Base-by-base conservation (phyloP, 1,139 yeast species). In the Nakaseomyces kungkrabaensis region DNA sequence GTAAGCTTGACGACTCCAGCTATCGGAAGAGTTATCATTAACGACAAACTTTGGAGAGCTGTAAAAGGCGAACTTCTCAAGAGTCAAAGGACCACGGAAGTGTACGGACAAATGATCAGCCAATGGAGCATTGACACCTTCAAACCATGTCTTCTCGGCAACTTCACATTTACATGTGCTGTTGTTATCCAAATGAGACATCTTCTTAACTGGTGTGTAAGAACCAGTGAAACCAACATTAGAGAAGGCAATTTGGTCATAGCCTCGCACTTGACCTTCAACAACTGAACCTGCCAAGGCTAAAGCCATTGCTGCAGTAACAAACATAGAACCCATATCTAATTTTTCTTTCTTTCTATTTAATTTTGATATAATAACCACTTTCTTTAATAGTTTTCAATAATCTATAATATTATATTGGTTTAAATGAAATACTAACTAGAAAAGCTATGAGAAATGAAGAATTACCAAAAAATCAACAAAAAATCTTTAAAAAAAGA, bases 71-170 rank as follows among this genome's bases (percentile, higher is more conserved):
- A 83, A 83, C 61, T 82, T 78, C 55, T 71, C 71, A 61, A 82
- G 72, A 54, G 71, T 71, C 54, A 84, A 64, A 25, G 94, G 94
- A 57, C 94, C 94, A 73, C 94, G 79, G 68, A 84, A 77, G 66
- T 85, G 94, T 34, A 84, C 86, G n/a, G 89, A 81, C 49, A 85
- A 69, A 60, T 81, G 87, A 57, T 78, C 82, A 56, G 82, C 73
- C 50, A 84, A 68, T 13, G 94, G 94, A 45, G 89, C 72, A 67
- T 81, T 77, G 51, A 75, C 67, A 41, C 92, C 92, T 22, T 73
- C 67, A 65, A 84, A 82, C 48, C 74, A 61, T 36, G 68, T 58
- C 27, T 65, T 59, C 5, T 56, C 58, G 13, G 67, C 71, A 7
- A 69, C 61, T 54, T 70, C 70, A 65, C 85, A 82, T 17, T 77